Evolutionary conservation across 306 rosid genomes (phyloP).

Genomic region (Cyamopsis tetragonoloba): DNA sequence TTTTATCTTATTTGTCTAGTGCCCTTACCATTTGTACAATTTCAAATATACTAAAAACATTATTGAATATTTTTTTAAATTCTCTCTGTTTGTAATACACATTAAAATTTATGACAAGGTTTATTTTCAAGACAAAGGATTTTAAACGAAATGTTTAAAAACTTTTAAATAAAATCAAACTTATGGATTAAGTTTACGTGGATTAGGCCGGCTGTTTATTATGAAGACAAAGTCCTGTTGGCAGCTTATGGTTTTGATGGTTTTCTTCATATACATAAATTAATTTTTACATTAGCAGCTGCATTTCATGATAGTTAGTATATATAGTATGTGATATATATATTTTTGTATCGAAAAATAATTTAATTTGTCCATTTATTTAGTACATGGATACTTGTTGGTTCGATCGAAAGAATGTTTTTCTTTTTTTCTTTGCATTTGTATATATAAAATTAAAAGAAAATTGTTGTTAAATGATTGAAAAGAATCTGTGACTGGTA

Average conservation of each 20-base stretch:
- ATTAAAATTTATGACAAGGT: too few species aligned
- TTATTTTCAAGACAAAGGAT: too few species aligned
- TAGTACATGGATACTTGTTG: not conserved
- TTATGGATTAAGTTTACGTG: too few species aligned
- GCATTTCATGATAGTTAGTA: not conserved
- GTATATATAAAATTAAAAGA: too few species aligned
- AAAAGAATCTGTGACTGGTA: not conserved
- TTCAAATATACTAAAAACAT: too few species aligned
- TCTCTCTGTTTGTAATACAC: too few species aligned
- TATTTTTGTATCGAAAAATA: not conserved
- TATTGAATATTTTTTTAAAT: too few species aligned
- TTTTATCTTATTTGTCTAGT: too few species aligned
- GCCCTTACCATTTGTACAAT: too few species aligned
- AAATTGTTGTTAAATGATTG: not conserved
- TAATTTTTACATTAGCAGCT: not conserved
- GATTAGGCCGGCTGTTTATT: too few species aligned
- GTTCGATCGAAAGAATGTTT: not conserved
- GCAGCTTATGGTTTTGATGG: not conserved
- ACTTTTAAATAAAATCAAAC: too few species aligned
- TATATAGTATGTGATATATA: not conserved
- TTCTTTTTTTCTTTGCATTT: not conserved
- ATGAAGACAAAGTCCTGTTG: not conserved
- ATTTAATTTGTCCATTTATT: not conserved
- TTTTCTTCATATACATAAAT: not conserved
- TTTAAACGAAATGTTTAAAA: too few species aligned